Conservation (phyloP, 371 early-diverging fungal genomes). For the Apophysomyces trapeziformis region DNA sequence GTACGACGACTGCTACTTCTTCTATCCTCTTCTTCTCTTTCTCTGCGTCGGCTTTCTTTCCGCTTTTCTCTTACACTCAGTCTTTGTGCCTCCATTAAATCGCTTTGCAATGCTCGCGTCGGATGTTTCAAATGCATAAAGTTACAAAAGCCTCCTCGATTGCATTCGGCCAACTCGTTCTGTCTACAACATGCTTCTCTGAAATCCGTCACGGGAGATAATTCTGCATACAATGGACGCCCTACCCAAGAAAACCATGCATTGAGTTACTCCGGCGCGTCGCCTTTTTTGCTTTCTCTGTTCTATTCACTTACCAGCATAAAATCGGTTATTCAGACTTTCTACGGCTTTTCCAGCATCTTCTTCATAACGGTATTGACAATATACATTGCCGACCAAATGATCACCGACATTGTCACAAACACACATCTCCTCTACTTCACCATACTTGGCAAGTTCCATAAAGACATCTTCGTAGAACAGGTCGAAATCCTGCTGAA, state of each 20-base stretch:
- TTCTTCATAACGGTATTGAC: slow-evolving; percentile 88
- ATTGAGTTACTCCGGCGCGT: neutral
- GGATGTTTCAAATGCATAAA: slow-evolving; percentile 97
- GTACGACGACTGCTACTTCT: slow-evolving; percentile 18
- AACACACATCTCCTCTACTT: slow-evolving; percentile 94
- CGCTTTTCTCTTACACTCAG: slow-evolving; percentile 52
- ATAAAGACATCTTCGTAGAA: slow-evolving; percentile 98
- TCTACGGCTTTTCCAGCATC: slow-evolving; percentile 93
- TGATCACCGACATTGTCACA: slow-evolving; percentile 99
- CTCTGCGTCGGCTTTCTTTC: slow-evolving; percentile 46
- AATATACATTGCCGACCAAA: slow-evolving; percentile 97
- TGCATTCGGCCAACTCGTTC: slow-evolving; percentile 93
- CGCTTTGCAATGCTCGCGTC: slow-evolving; percentile 72
- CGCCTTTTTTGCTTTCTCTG: neutral
- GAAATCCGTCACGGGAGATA: slow-evolving; percentile 97
- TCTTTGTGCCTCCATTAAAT: slow-evolving; percentile 84
- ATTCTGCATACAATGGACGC: slow-evolving; percentile 93
- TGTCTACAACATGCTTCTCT: slow-evolving; percentile 98
- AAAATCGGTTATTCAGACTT: slow-evolving; percentile 91
- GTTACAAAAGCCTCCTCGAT: slow-evolving; percentile 97
- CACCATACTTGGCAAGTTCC: slow-evolving; percentile 95
- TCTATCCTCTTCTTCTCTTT: slow-evolving; percentile 39
- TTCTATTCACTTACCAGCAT: slow-evolving; percentile 68
- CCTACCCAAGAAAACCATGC: slow-evolving; percentile 41
- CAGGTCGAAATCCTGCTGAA: slow-evolving; percentile 93